Base-by-base conservation (phyloP, 2,329 filamentous ascomycete species). In the Epichloe elymi region DNA sequence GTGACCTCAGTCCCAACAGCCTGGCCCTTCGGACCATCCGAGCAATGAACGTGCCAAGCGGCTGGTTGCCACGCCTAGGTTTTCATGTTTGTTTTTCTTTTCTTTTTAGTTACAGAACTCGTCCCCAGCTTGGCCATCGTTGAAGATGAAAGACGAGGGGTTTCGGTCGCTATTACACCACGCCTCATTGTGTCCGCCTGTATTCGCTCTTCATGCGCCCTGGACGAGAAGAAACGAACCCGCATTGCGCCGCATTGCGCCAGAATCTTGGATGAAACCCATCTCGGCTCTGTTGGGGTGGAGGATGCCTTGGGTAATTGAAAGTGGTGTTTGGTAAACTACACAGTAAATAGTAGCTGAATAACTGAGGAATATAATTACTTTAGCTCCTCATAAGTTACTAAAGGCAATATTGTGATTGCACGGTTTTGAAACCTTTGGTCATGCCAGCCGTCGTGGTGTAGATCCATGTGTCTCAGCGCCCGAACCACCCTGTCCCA, bases 401-500 rank as follows among this genome's bases (percentile, higher is more conserved):
- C 26, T 8, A 30, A 30, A 30, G 26, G 26, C 26, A 8, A 30
- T 30, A 11, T 30, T 11, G 30, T 30, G 30, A 17, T 19, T 41
- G 46, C 36, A 20, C n/a, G 46, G 36, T 14, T 49, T 42, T 14
- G 38, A 36, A 49, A 38, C 46, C 17, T 20, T 20, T 36, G 26
- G 35, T 26, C 33, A 47, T 37, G 40, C 40, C 48, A 43, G 30
- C 38, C 8, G 41, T 36, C 35, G 42, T 45, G 20, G n/a, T 46
- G 48, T 33, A 45, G 35, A 46, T 50, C 36, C 41, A 19, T 46
- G 37, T 50, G 48, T 50, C 48, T 50, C 48, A 40, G 56, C 54
- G 44, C 48, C 57, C 55, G 54, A 60, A 54, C 58, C 57, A 59
- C 54, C 55, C 58, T 50, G 35, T 51, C 30, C 44, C 45, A 48